A percentile compares a stretch with the other conserved stretches of the same genome.
These are phyloP conservation scores for Neofusicoccum kwambonambiense DNA, from an alignment of 2,329 filamentous ascomycete genomes.

Conservation along the genomic window DNA sequence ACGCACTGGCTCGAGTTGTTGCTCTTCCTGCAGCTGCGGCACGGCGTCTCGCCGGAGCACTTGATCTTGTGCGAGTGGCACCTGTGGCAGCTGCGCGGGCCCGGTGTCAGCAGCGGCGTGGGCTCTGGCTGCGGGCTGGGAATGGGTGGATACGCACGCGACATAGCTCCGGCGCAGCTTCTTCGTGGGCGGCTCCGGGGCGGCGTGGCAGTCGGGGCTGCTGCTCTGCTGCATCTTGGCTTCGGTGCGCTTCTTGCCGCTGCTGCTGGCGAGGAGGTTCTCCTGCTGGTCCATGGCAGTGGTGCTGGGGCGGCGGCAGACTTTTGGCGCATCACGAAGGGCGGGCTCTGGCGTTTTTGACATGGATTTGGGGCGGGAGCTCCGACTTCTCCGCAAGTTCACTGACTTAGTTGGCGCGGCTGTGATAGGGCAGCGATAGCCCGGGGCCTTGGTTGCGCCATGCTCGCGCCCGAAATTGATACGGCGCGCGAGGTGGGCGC, in stretches of 20 bases:
- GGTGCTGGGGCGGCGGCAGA: background rate
- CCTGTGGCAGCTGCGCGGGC: constrained; percentile 22
- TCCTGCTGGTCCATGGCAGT: constrained; percentile 6
- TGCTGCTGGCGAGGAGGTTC: constrained; percentile 10
- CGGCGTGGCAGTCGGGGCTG: constrained; percentile 7
- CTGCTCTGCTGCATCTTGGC: background rate
- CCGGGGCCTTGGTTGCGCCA: constrained; percentile 3
- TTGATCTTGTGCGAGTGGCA: constrained; percentile 29
- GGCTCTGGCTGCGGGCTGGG: too few relatives aligned
- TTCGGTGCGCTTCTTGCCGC: constrained; percentile 9
- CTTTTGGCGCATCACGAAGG: background rate
- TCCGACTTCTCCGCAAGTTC: constrained; percentile 7
- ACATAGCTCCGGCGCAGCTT: constrained; percentile 17
- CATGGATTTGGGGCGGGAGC: background rate
- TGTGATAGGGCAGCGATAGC: constrained; percentile 18
- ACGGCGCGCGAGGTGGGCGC: background rate
- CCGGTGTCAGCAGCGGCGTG: background rate
- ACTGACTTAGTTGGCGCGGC: background rate
- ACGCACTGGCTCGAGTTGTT: constrained; percentile 22
- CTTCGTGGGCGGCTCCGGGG: constrained; percentile 14
- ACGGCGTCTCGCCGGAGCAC: constrained; percentile 28
- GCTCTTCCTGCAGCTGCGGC: constrained; percentile 23
- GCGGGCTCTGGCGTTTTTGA: background rate
- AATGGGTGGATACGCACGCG: constrained; percentile 8
- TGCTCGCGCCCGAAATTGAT: constrained; percentile 14